Base-by-base conservation (phyloP, 352 stramenopile species). In the Pythium utonaiense region DNA sequence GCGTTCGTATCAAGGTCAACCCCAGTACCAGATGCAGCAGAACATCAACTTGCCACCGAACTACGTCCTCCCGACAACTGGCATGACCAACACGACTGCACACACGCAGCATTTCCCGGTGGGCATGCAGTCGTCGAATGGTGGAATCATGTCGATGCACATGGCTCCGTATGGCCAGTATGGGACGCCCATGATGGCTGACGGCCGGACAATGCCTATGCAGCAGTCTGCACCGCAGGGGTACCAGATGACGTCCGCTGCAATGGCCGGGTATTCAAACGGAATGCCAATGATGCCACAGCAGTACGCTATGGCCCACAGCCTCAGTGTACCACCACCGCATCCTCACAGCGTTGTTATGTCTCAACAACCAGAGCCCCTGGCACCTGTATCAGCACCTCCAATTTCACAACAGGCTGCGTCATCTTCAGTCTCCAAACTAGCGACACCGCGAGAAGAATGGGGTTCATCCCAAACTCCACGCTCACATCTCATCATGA, bases 381-480 rank as follows among this genome's bases (percentile, higher is more conserved):
- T 68, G 6, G 56, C 56, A 3, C 62, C 62, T 6, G 62, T 69
- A 3, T 62, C 64, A 6, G 58, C 53, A 17, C 38, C 53, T 13
- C 45, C 52, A 33, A 50, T 83, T 14, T 68, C 78, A 38, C 70
- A 74, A 16, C 80, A 78, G 22, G 27, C 19, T 17, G 73, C 73
- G 5, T 62, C 69, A 40, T 59, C 73, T 3, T 67, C 66, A 28
- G 68, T 69, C 17, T 77, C 68, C 3, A 88, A 76, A 56, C 61
- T 92, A 17, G 78, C 84, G 42, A 93, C 84, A 6, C 81, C 85
- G 64, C 67, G 83, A 50, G 85, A 95, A 78, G 86, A 95, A 44
- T 95, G 86, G 86, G 86, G 86, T 61, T 91, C 83, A 25, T 93
- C 83, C 59, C 81, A 93, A 60, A 93, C 83, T 41, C 86, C 86